Percentiles rank a stretch among this genome's conserved stretches.
These are phyloP conservation scores for Serendipita sp. DNA, from an alignment of 768 basidiomycete genomes.

Conservation along the genomic window DNA sequence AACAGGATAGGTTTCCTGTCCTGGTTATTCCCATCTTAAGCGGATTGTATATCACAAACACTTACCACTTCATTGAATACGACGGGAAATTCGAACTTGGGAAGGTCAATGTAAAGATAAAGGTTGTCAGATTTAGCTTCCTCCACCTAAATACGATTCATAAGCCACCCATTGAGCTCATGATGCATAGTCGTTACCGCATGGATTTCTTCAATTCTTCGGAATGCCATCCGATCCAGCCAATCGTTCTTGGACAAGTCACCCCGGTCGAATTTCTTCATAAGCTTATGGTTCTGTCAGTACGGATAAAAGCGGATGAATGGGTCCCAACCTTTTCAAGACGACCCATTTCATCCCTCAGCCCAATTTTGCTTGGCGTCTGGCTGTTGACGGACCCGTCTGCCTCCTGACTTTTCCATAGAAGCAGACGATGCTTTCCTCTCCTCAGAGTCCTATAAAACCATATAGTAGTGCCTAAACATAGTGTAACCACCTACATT, in stretches of 20 bases:
- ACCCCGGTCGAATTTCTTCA: constrained; percentile 92
- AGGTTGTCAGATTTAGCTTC: constrained; percentile 82
- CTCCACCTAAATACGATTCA: constrained; percentile 43
- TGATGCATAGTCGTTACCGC: constrained; percentile 31
- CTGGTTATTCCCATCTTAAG: not conserved
- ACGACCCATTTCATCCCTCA: constrained; percentile 85
- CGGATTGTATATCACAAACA: constrained; percentile 6
- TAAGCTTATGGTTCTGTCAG: constrained; percentile 23
- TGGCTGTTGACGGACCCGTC: constrained; percentile 67
- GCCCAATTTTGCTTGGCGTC: constrained; percentile 75
- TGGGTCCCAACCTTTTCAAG: constrained; percentile 60
- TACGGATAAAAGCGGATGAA: not conserved
- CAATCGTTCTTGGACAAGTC: constrained; percentile 91
- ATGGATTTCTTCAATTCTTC: constrained; percentile 91
- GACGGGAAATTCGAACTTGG: constrained; percentile 93
- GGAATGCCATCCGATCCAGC: constrained; percentile 84
- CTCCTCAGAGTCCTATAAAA: constrained; percentile 60
- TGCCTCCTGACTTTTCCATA: constrained; percentile 75
- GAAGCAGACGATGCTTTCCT: constrained; percentile 74
- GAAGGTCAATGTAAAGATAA: constrained; percentile 92
- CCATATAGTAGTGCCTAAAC: not conserved
- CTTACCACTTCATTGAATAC: constrained; percentile 81
- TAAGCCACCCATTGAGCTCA: not conserved
- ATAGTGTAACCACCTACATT: constrained; percentile 34
- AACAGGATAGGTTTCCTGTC: constrained; percentile 11